Evolutionary conservation across 23 red algal species (phyloP).

Genomic region (Rhodosorus marinus): DNA sequence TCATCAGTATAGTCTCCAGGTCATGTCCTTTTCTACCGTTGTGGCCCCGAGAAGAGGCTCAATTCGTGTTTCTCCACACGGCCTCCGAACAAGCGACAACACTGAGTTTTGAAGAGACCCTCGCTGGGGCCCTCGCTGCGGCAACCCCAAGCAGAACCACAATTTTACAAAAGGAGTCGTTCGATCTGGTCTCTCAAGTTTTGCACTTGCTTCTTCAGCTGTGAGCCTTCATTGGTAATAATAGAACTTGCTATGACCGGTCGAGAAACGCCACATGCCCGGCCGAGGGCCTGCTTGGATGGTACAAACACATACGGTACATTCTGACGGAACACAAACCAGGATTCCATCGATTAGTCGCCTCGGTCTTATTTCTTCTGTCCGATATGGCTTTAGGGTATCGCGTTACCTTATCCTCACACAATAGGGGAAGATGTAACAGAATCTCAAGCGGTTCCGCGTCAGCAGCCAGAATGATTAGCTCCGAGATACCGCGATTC

Average conservation of each 20-base stretch:
- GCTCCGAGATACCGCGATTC: constrained; percentile 80
- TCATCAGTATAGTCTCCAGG: no score
- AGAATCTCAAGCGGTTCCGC: constrained; percentile 91
- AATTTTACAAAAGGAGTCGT: constrained; percentile 48
- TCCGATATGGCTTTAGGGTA: no score
- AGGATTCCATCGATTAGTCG: background rate
- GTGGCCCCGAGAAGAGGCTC: no score
- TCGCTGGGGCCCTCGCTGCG: no score
- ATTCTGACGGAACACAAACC: no score
- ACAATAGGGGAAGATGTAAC: constrained; percentile 72
- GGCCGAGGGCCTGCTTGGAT: constrained; percentile 66
- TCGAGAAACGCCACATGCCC: constrained; percentile 80
- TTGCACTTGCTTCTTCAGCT: constrained; percentile 42
- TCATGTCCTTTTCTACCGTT: no score
- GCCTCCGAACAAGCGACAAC: no score
- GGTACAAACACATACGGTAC: constrained; percentile 97
- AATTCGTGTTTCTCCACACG: no score
- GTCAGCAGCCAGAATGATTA: constrained; percentile 90
- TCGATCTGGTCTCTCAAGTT: constrained; percentile 85
- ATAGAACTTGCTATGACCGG: constrained; percentile 88
- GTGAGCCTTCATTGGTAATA: constrained; percentile 37
- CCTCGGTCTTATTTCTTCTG: background rate
- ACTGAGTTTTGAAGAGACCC: no score
- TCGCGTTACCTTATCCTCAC: constrained; percentile 99
- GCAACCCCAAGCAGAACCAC: no score